A percentile compares a stretch with the other conserved stretches of the same genome.
Evolutionary conservation across 2,329 filamentous ascomycete species (phyloP).

Genomic region (Scorias spongiosa): DNA sequence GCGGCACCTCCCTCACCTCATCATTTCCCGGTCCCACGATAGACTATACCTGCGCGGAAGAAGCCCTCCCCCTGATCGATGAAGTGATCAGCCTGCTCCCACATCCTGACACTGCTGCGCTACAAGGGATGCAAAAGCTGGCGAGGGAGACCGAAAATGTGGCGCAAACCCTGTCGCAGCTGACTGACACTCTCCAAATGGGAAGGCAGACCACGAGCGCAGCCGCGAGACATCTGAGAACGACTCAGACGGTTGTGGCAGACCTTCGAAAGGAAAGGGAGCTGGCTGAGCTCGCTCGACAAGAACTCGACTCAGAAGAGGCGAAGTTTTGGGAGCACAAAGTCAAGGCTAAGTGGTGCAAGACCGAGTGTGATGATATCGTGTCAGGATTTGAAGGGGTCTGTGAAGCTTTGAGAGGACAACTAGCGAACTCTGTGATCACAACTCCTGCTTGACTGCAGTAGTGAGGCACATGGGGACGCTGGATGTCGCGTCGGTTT

Average conservation of each 20-base stretch:
- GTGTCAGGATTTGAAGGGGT: conserved; percentile 85
- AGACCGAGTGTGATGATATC: conserved; percentile 70
- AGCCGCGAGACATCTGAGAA: conserved; percentile 64
- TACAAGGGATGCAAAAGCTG: conserved; percentile 52
- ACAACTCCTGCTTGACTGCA: too few species aligned
- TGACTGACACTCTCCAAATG: conserved; percentile 90
- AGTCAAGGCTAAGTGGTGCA: conserved; percentile 62
- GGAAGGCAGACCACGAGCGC: conserved; percentile 73
- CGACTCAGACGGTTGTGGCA: conserved; percentile 68
- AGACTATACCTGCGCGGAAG: conserved; percentile 51
- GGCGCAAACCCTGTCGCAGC: conserved; percentile 63
- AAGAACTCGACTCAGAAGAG: conserved; percentile 43
- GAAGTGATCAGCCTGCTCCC: conserved; percentile 53
- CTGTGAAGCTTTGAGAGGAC: conserved; percentile 61
- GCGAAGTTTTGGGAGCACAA: conserved; percentile 67
- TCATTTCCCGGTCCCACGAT: conserved; percentile 35
- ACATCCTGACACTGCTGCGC: conserved; percentile 46
- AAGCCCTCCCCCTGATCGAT: conserved; percentile 52
- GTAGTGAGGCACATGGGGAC: too few species aligned
- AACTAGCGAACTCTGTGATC: background rate
- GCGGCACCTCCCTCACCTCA: conserved; percentile 40
- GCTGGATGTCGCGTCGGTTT: too few species aligned
- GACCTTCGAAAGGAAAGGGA: conserved; percentile 78
- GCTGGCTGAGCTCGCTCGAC: conserved; percentile 62
- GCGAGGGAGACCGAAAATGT: conserved; percentile 53